Conservation (phyloP, 345 rosid genomes). For the Noccaea caerulescens region DNA sequence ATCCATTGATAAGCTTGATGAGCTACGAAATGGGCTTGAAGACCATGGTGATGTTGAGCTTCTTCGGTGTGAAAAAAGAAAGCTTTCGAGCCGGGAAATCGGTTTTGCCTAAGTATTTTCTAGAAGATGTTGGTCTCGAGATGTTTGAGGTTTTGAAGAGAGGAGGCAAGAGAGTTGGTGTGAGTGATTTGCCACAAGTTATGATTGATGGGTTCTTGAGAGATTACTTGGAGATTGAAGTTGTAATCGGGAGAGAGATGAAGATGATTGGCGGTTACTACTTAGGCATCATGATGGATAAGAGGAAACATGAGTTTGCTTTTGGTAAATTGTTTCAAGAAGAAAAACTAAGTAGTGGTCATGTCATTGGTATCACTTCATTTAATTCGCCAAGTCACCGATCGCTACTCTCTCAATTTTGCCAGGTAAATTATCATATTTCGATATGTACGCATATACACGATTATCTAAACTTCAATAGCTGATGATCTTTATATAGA, state of each 20-base stretch:
- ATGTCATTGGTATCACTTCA: constrained; percentile 53
- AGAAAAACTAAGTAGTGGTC: constrained; percentile 24
- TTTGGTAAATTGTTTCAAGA: constrained; percentile 32
- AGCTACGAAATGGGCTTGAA: constrained; percentile 50
- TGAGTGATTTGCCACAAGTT: constrained; percentile 56
- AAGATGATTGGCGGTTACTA: constrained; percentile 52
- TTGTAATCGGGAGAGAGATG: constrained; percentile 57
- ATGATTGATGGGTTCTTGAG: constrained; percentile 64
- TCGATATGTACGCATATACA: neutral
- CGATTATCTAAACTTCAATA: neutral
- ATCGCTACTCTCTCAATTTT: constrained; percentile 49
- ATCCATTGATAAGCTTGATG: constrained; percentile 52
- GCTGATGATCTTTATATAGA: neutral
- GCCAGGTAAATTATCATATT: constrained; percentile 50
- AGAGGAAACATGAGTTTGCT: constrained; percentile 9
- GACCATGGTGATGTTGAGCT: constrained; percentile 56
- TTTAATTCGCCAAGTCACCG: constrained; percentile 44
- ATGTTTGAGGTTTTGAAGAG: constrained; percentile 56
- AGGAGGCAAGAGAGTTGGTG: constrained; percentile 47
- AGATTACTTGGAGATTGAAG: constrained; percentile 55
- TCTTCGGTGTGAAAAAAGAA: constrained; percentile 52
- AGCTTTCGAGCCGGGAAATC: constrained; percentile 49
- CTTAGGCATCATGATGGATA: constrained; percentile 56
- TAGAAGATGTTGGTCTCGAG: constrained; percentile 62
- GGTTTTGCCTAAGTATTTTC: constrained; percentile 64